Evolutionary conservation across 768 basidiomycete genomes (phyloP), one percentile per base, ranked within the genome.

Genomic region (Suillus ampliporus): DNA sequence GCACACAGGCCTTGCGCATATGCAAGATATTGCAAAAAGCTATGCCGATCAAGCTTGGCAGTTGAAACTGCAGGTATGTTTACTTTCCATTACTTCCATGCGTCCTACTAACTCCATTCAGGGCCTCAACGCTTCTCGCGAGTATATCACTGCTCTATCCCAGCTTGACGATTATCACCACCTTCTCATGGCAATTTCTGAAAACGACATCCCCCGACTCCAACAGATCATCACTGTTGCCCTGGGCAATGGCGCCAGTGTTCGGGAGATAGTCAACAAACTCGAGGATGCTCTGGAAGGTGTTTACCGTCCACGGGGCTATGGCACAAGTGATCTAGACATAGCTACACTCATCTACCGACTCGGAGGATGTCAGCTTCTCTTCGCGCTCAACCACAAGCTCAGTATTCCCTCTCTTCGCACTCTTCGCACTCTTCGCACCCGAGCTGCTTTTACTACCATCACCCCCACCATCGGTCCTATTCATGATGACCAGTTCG

Each of bases 391-490:
- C n/a, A n/a, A n/a, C n/a, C n/a, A n/a, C n/a, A n/a, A n/a, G n/a
- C n/a, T n/a, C n/a, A n/a, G n/a, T n/a, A n/a, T n/a, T n/a, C n/a
- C n/a, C n/a, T 2, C 54, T 68, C 10, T 66, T 68, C 28, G 63
- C 68, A 2, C 23, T 66, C 34, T 69, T 15, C 47, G 57, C 15
- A 66, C 67, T 7, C 57, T 66, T 17, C 52, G 60, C n/a, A 60
- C 58, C 23, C n/a, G 57, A 15, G 37, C 53, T n/a, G 4, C 28
- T 0, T 67, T 69, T 44, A 64, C 60, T 7, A 7, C 31, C 2
- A 53, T 69, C 57, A 57, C 56, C 28, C 67, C 68, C 6, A 65
- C 57, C 14, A 40, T 66, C 31, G 62, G 67, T n/a, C 13, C 23
- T 17, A 64, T 68, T 38, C 35, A 35, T 2, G 19, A 15, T 4